Percentiles rank a stretch among this genome's conserved stretches.
phyloP scores from a whole-genome alignment of 306 rosid species.

The Castanea sativa region DNA sequence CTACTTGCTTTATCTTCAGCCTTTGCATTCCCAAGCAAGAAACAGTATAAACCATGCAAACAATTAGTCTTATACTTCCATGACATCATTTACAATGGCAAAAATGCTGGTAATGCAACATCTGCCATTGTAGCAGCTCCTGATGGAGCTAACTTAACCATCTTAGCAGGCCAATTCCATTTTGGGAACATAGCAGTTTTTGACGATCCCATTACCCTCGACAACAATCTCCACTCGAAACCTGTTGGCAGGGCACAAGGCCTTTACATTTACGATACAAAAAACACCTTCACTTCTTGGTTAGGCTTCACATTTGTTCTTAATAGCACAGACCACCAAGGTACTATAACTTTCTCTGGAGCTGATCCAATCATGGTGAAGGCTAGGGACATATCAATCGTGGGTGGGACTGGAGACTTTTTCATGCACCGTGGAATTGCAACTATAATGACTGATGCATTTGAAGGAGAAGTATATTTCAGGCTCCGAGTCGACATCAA shows the following conservation, averaged over 20 bases:
- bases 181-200: conserved; percentile 69
- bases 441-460: conserved; percentile 62
- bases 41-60: conserved; percentile 52
- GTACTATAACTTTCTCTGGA: conserved; percentile 59
- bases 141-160: conserved; percentile 54
- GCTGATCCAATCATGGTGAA: conserved; percentile 61
- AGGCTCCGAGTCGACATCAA: conserved; percentile 62
- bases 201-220: conserved; percentile 74
- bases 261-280: conserved; percentile 59
- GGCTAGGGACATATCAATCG: conserved; percentile 55
- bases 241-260: conserved; percentile 85
- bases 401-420: conserved; percentile 81
- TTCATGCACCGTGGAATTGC: conserved; percentile 79
- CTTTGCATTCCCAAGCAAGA: conserved; percentile 16
- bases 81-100: conserved; percentile 65
- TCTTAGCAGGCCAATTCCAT: conserved; percentile 40
- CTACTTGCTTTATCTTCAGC: conserved; percentile 34
- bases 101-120: conserved; percentile 62
- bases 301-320: conserved; percentile 60
- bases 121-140: conserved; percentile 75
- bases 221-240: conserved; percentile 62
- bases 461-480: conserved; percentile 72
- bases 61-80: conserved; percentile 56
- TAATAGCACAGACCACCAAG: conserved; percentile 38
- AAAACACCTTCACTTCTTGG: conserved; percentile 62